Percentiles rank a stretch among this genome's conserved stretches.
Evolutionary conservation across 129 eudicot species (phyloP).

Genomic region (Chrysanthemum lavandulifolium): DNA sequence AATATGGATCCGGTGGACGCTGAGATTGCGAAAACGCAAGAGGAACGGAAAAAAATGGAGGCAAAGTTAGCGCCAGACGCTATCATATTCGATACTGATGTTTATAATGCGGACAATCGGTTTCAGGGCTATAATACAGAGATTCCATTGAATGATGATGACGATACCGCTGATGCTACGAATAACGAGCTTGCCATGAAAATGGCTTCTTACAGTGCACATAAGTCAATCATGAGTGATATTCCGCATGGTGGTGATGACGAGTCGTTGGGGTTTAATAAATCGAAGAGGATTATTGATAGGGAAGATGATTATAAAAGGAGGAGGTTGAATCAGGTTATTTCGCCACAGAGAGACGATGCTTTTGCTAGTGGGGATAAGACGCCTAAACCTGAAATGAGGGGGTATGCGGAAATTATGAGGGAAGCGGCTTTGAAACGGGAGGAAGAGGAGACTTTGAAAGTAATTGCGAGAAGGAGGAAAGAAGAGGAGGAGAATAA

Average conservation of each 20-base stretch:
- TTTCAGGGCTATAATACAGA: slow-evolving; percentile 68
- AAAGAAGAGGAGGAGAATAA: slow-evolving; percentile 72
- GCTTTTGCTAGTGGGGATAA: slow-evolving; percentile 86
- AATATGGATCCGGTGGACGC: slow-evolving; percentile 46
- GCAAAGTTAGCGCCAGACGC: slow-evolving; percentile 64
- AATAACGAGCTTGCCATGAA: slow-evolving; percentile 71
- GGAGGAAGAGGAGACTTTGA: slow-evolving; percentile 75
- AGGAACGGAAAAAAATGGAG: slow-evolving; percentile 90
- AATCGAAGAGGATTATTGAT: slow-evolving; percentile 59
- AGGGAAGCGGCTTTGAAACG: slow-evolving; percentile 83
- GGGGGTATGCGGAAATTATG: slow-evolving; percentile 95
- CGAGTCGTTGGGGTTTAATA: slow-evolving; percentile 48
- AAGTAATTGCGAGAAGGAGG: slow-evolving; percentile 69
- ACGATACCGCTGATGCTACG: slow-evolving; percentile 57
- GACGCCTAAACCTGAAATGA: slow-evolving; percentile 78
- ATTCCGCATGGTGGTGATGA: slow-evolving; percentile 57
- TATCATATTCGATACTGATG: slow-evolving; percentile 73
- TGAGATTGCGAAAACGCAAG: slow-evolving; percentile 79
- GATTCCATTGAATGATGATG: slow-evolving; percentile 79
- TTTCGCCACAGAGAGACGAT: slow-evolving; percentile 89
- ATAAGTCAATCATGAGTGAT: slow-evolving; percentile 60
- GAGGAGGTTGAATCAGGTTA: slow-evolving; percentile 77
- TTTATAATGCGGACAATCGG: slow-evolving; percentile 53
- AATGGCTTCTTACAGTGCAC: slow-evolving; percentile 82
- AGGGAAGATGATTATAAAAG: slow-evolving; percentile 88